These are phyloP conservation scores for Glonium stellatum DNA, from an alignment of 495 filamentous ascomycete species.

Conservation along the genomic window DNA sequence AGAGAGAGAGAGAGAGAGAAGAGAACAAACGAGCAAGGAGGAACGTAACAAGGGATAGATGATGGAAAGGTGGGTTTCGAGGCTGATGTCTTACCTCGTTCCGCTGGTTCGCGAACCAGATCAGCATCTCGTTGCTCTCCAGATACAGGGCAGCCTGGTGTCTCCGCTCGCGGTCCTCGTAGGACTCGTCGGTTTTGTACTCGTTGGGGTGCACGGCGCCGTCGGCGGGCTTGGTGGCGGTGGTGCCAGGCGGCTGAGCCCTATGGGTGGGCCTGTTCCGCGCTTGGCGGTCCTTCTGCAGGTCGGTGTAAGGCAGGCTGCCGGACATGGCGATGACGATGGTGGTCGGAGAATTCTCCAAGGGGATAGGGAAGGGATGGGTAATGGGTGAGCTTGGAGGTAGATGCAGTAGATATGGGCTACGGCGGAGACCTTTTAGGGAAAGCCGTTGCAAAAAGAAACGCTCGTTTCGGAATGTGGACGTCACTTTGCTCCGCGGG, in stretches of 20 bases:
- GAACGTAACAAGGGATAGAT: too few species aligned
- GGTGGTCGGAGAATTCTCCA: too few species aligned
- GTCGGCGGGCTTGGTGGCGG: not conserved
- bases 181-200: constrained; percentile 13
- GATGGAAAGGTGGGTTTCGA: too few species aligned
- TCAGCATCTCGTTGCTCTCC: constrained; percentile 29
- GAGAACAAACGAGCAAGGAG: too few species aligned
- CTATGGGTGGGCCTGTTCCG: constrained; percentile 13
- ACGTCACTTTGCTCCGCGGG: too few species aligned
- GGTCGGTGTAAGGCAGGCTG: constrained; percentile 5
- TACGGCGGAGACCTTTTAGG: too few species aligned
- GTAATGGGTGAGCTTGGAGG: too few species aligned
- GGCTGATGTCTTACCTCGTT: constrained; percentile 29
- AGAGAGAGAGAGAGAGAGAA: too few species aligned
- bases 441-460: too few species aligned
- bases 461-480: too few species aligned
- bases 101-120: constrained; percentile 18
- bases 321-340: not conserved
- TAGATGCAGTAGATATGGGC: too few species aligned
- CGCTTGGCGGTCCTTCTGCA: constrained; percentile 21
- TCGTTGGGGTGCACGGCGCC: not conserved
- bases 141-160: constrained; percentile 22
- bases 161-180: constrained; percentile 20
- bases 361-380: too few species aligned
- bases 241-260: not conserved